phyloP scores from a whole-genome alignment of 2,329 filamentous ascomycete species.

The Ophiostoma sp. region DNA sequence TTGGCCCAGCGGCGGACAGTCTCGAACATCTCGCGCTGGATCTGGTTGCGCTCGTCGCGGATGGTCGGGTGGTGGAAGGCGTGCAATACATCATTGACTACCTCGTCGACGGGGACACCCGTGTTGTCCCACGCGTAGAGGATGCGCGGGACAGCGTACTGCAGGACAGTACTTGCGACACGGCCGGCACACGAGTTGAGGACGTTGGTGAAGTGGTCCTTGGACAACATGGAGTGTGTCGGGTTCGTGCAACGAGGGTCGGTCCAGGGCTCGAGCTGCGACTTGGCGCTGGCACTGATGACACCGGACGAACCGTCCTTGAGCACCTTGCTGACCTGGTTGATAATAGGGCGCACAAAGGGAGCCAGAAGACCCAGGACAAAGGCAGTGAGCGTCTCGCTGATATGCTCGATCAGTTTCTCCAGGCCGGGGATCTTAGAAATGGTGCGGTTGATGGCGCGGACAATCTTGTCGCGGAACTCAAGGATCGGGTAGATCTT shows the following conservation, averaged over 20 bases:
- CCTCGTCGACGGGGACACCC: constrained; percentile 76
- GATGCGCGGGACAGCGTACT: constrained; percentile 85
- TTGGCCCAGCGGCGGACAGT: constrained; percentile 81
- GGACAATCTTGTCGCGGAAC: constrained; percentile 92
- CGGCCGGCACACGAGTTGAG: constrained; percentile 75
- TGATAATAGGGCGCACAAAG: constrained; percentile 89
- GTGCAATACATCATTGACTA: constrained; percentile 75
- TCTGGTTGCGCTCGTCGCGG: constrained; percentile 71
- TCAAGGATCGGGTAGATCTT: constrained; percentile 94
- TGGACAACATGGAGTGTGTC: constrained; percentile 79
- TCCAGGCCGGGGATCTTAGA: constrained; percentile 91
- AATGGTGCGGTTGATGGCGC: constrained; percentile 79
- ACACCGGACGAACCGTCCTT: constrained; percentile 80
- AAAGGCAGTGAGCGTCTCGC: constrained; percentile 88
- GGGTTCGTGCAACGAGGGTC: constrained; percentile 74
- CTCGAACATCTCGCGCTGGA: constrained; percentile 85
- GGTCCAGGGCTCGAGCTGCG: constrained; percentile 79
- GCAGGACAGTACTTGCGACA: constrained; percentile 71
- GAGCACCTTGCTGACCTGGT: constrained; percentile 76
- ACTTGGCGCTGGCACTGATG: constrained; percentile 66
- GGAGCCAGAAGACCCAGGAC: constrained; percentile 87
- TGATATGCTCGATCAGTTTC: constrained; percentile 87
- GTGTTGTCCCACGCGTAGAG: constrained; percentile 93
- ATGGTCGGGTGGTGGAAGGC: constrained; percentile 90
- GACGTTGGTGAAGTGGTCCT: constrained; percentile 80